Evolutionary conservation across 805 yeast genomes (phyloP), one percentile per base, ranked within the genome.

Genomic region (Clavispora fructus): DNA sequence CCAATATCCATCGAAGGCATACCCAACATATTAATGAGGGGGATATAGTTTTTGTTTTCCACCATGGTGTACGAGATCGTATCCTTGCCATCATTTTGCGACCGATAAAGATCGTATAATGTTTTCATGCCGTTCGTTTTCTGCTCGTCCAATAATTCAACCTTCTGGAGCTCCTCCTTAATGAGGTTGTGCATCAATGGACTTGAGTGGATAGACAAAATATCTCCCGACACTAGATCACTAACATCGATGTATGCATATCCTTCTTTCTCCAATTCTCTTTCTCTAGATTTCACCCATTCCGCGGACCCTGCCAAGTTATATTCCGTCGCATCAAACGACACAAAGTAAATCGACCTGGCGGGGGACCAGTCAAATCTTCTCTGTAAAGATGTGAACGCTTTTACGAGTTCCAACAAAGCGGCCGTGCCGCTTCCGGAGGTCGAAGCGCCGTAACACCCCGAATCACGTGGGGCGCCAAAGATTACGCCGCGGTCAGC

Each of bases 241-340:
- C 83, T 78, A 30, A 91, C 69, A 57, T 91, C 96, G 47, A 91
- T 74, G 53, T 86, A 85, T 0, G 87, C 73, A 56, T 78, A 82
- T 0, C 85, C 84, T 52, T 84, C 83, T 40, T 78, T 73, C 44
- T 73, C 68, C 26, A 89, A 65, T 35, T 72, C 74, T 23, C 76
- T 74, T n/a, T 68, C 61, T 46, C 76, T 75, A 32, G 72, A 67
- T 54, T 85, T 87, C 7, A 83, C 73, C 76, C 91, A 82, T 57
- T 85, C 92, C 0, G 90, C 75, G n/a, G 87, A 74, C 0, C 98
- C 98, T 0, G 94, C 96, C 53, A 75, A 68, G 60, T 90, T 90
- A 57, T 85, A 89, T 50, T 83, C 81, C 0, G 85, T 69, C 1
- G 87, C 97, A 56, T 91, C 95, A 69, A 86, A 89, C 0, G 96